Evolutionary conservation across 257 asterid species (phyloP), one percentile per base, ranked within the genome.

Genomic region (Solanum acaule): DNA sequence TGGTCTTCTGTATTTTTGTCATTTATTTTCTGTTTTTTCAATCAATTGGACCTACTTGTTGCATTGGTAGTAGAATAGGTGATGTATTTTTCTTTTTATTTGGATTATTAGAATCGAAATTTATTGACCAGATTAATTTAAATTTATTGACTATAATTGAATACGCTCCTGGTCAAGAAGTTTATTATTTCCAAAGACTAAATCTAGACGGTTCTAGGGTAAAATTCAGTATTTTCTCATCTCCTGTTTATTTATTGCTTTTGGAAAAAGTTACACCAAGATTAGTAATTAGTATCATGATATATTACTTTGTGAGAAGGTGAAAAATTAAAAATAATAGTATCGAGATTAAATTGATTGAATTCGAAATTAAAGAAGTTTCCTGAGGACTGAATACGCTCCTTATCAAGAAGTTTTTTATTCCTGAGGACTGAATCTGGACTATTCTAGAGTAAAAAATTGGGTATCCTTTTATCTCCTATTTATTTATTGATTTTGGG

Each of bases 1-100:
- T 67, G 65, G 35, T 16, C 10, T 25, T 84, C 65, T 63, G 83
- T 83, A 61, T 38, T 37, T 20, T 52, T 46, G 82, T 88, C 83
- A 81, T 87, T 25, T 68, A 16, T 85, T 81, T 86, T 42, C 87
- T 87, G 84, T 25, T 84, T 83, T 88, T 86, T 83, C 77, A 75
- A 89, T 88, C 44, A 86, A 88, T 75, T 89, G 29, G 87, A 73
- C 79, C 90, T 86, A 91, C 88, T 73, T 73, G 85, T 25, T 78
- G 63, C 59, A 77, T 40, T 25, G 20, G 84, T 77, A 77, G 84
- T 75, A 35, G 49, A 42, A 35, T 35, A 35, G 18, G 12, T 75
- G 52, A 35, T 75, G 79, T 72, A 16, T 31, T 33, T 72, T 31
- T 72, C 22, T 9, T 63, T 9, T 72, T 9, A 16, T 33, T 72